phyloP scores from a whole-genome alignment of 805 yeast species.

The Nakazawaea siamensis region DNA sequence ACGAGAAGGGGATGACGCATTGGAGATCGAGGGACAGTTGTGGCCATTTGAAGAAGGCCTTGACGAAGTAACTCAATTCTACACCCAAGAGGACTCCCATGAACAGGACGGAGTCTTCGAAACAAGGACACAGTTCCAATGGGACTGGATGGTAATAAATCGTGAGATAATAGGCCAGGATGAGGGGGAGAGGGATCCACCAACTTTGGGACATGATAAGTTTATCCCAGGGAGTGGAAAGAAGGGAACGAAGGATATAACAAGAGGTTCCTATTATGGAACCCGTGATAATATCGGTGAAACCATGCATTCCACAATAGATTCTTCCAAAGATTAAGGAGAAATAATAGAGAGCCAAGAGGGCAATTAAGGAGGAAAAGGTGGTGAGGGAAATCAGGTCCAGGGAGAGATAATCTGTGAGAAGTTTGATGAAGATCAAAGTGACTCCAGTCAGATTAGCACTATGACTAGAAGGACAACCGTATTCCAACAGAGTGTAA shows the following conservation, averaged over 20 bases:
- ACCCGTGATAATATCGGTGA: conserved; percentile 68
- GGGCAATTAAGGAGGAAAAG: conserved; percentile 3
- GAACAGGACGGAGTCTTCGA: conserved; percentile 90
- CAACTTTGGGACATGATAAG: conserved; percentile 24
- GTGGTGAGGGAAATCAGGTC: conserved; percentile 3
- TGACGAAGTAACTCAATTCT: conserved; percentile 50
- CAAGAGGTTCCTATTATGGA: conserved; percentile 49
- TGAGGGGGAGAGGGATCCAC: conserved; percentile 27
- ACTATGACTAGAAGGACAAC: conserved; percentile 91
- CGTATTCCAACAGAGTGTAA: conserved; percentile 90
- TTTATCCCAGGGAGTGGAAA: conserved; percentile 37
- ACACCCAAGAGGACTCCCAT: conserved; percentile 80
- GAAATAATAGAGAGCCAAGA: conserved; percentile 40
- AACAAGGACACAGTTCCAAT: conserved; percentile 92
- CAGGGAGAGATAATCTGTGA: no score
- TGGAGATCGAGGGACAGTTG: background rate
- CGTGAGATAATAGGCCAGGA: conserved; percentile 34
- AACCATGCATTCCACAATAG: conserved; percentile 98
- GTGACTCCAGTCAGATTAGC: conserved; percentile 89
- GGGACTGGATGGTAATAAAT: conserved; percentile 76
- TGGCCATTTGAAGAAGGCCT: conserved; percentile 11
- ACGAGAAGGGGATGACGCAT: conserved; percentile 32
- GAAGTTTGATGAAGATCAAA: conserved; percentile 36
- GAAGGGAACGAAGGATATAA: conserved; percentile 35
- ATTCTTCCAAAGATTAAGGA: conserved; percentile 73